Evolutionary conservation across 768 basidiomycete genomes (phyloP).

Genomic region (Calocera cornea): DNA sequence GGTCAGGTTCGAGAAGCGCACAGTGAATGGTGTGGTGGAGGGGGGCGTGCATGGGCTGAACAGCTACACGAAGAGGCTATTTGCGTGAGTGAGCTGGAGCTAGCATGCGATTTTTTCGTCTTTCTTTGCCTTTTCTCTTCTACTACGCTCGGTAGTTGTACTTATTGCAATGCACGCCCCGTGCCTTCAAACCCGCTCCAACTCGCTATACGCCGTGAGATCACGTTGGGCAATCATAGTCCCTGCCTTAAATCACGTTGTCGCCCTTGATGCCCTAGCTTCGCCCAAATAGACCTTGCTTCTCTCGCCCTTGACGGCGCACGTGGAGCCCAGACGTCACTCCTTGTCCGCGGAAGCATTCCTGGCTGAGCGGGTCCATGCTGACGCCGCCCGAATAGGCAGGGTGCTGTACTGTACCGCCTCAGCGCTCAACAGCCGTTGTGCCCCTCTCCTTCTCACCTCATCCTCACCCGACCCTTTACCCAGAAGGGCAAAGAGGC

Average conservation of each 20-base stretch:
- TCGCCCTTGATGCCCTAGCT: background rate
- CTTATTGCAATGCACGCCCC: too few relatives aligned
- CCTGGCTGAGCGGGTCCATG: too few relatives aligned
- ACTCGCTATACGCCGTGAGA: too few relatives aligned
- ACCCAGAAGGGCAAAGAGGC: background rate
- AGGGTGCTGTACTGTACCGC: too few relatives aligned
- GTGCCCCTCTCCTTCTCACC: background rate
- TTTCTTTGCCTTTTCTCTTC: background rate
- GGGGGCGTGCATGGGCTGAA: slow-evolving; percentile 92
- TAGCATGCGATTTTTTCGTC: background rate
- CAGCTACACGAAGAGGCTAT: slow-evolving; percentile 49
- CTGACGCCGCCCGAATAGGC: too few relatives aligned
- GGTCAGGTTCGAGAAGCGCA: slow-evolving; percentile 84
- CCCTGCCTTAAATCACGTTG: too few relatives aligned
- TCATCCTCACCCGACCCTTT: background rate
- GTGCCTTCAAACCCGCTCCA: too few relatives aligned
- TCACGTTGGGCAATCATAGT: too few relatives aligned
- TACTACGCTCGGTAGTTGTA: background rate
- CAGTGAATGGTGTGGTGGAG: slow-evolving; percentile 88
- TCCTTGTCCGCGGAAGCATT: too few relatives aligned
- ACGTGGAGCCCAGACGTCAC: background rate
- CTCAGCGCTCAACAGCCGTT: background rate
- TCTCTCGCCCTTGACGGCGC: background rate
- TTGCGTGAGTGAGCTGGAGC: slow-evolving; percentile 22
- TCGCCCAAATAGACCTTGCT: background rate